A percentile compares a stretch with the other conserved stretches of the same genome.
phyloP scores from a whole-genome alignment of 495 filamentous ascomycete species.

The Xylaria telfairii region DNA sequence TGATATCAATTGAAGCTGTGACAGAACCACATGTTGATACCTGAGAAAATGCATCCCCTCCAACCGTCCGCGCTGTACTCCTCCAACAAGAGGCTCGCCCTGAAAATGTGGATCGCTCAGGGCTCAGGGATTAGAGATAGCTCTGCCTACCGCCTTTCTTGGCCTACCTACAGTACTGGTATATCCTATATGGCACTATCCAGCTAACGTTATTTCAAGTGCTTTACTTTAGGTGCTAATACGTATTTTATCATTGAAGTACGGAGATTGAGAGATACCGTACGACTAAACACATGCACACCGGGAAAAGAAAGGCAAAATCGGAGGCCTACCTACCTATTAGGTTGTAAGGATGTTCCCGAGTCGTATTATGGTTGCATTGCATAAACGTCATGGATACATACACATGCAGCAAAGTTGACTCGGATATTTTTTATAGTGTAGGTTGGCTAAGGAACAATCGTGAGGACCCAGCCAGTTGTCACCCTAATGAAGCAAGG shows the following conservation, averaged over 20 bases:
- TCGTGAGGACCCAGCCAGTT: neutral
- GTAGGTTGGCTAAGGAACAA: neutral
- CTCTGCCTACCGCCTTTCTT: too few relatives aligned
- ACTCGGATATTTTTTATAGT: constrained; percentile 1
- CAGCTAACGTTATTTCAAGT: neutral
- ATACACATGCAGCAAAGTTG: neutral
- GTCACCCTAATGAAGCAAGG: neutral
- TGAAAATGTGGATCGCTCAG: constrained; percentile 10
- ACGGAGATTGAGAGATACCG: neutral
- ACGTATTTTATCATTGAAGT: neutral
- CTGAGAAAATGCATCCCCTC: constrained; percentile 7
- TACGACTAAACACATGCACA: neutral
- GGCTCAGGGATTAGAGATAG: too few relatives aligned
- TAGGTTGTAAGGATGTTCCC: neutral
- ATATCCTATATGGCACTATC: too few relatives aligned
- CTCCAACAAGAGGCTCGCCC: constrained; percentile 13
- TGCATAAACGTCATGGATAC: neutral
- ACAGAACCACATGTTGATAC: constrained; percentile 13
- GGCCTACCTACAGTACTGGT: too few relatives aligned
- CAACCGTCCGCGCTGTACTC: neutral
- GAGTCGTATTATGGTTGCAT: constrained; percentile 14
- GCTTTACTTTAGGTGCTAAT: neutral
- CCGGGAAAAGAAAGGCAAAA: neutral
- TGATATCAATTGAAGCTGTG: constrained; percentile 19
- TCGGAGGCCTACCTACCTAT: neutral